These are phyloP conservation scores for Colletotrichum salicis DNA, from an alignment of 2,329 filamentous ascomycete species.

Conservation along the genomic window DNA sequence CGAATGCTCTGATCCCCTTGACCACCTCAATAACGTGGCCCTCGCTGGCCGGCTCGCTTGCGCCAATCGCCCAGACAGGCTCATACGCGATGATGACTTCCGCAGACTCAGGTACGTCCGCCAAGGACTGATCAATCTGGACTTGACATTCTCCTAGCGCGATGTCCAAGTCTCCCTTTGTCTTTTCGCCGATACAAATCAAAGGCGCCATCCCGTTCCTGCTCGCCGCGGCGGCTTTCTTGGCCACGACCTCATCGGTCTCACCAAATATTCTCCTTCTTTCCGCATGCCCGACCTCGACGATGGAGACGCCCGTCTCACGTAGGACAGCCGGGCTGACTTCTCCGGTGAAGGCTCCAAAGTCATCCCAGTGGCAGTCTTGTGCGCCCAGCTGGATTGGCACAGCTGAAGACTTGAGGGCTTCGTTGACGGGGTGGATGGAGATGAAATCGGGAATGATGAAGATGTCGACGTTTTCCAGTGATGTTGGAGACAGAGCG, in stretches of 20 bases:
- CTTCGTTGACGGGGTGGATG: constrained; percentile 62
- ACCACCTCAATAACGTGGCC: constrained; percentile 80
- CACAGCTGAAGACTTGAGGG: constrained; percentile 60
- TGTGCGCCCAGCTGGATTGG: constrained; percentile 73
- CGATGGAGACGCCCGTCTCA: constrained; percentile 75
- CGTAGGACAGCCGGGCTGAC: constrained; percentile 75
- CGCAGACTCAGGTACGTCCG: constrained; percentile 67
- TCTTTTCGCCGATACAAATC: constrained; percentile 82
- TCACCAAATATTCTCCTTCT: constrained; percentile 78
- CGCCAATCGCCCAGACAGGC: constrained; percentile 89
- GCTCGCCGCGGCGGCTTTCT: constrained; percentile 75
- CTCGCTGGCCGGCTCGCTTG: constrained; percentile 74
- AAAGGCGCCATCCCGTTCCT: constrained; percentile 79
- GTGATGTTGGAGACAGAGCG: constrained; percentile 44
- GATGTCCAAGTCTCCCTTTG: constrained; percentile 57
- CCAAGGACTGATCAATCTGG: constrained; percentile 74
- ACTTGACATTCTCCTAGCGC: constrained; percentile 74
- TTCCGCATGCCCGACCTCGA: constrained; percentile 86
- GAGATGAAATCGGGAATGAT: constrained; percentile 82
- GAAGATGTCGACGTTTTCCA: constrained; percentile 70
- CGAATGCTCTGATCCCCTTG: constrained; percentile 66
- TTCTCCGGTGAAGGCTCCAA: constrained; percentile 81
- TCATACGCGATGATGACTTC: constrained; percentile 86
- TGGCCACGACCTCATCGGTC: constrained; percentile 74
- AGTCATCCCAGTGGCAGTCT: constrained; percentile 76